Evolutionary conservation across 768 basidiomycete genomes (phyloP), one percentile per base, ranked within the genome.

Genomic region (Peribolospora baueri): DNA sequence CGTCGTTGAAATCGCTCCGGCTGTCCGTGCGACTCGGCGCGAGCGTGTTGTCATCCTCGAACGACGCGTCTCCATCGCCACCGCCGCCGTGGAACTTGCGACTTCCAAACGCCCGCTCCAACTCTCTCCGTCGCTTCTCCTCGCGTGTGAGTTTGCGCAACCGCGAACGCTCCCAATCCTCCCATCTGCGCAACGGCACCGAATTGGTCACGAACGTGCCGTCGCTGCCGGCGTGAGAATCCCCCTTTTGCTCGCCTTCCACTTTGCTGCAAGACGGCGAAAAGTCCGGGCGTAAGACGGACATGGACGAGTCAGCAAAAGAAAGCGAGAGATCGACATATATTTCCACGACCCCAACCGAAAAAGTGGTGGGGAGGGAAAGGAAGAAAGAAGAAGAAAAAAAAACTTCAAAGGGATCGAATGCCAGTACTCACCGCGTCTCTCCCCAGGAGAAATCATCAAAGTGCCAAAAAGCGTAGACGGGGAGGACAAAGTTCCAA

Each of bases 381-480:
- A 14, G 49, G 11, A 56, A 51, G 42, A 14, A 48, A 25, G 36
- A 4, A 25, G 46, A 41, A 5, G 49, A 5, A 42, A 25, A 25
- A 25, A 25, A 1, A 25, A 25, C 25, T 25, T 25, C 25, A 25
- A 25, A 25, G 25, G 25, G 25, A 25, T 25, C 25, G 25, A 25
- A 45, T 11, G 1, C 4, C 13, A 40, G 25, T 3, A 69, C 78
- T 54, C 63, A 85, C 85, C 90, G 79, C 14, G 93, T 98, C 69
- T 95, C 87, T 63, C 93, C 93, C 93, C 93, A 98, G 39, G 86
- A 88, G 69, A 98, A 97, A 69, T 98, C 93, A 60, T 97, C 91
- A 67, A 98, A 95, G 68, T 97, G 90, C 87, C 88, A 93, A 67
- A 97, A 97, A 10, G 90, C 82, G 68, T 98, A 98, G 7, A 93